Evolutionary conservation across 2,329 filamentous ascomycete genomes (phyloP).

Genomic region (Aspergillus sp.): DNA sequence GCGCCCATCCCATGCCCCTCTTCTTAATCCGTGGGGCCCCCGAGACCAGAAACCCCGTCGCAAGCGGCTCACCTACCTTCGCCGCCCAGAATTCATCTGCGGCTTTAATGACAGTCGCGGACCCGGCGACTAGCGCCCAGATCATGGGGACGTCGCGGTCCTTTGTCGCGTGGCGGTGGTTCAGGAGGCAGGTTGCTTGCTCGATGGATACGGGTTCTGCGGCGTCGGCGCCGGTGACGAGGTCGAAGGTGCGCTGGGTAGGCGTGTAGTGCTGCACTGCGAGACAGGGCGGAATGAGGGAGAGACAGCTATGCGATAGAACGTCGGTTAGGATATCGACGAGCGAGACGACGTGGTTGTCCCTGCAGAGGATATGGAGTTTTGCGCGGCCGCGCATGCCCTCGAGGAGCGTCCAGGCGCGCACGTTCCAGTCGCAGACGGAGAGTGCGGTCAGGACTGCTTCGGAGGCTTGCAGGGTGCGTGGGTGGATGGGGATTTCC

Average conservation of each 20-base stretch:
- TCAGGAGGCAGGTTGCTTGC: conserved; percentile 20
- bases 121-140: conserved; percentile 20
- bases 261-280: conserved; percentile 10
- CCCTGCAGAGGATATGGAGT: conserved; percentile 16
- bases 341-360: conserved; percentile 10
- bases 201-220: not conserved
- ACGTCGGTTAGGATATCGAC: not conserved
- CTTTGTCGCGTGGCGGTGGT: conserved; percentile 22
- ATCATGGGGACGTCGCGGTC: conserved; percentile 21
- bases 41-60: conserved; percentile 9
- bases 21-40: not conserved
- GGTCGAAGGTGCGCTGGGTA: not conserved
- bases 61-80: not conserved
- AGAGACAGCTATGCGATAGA: not conserved
- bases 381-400: conserved; percentile 13
- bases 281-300: conserved; percentile 6
- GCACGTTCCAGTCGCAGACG: conserved; percentile 27
- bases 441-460: conserved; percentile 19
- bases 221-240: not conserved
- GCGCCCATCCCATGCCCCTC: conserved; percentile 11
- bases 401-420: conserved; percentile 29
- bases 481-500: conserved; percentile 22
- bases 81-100: conserved; percentile 11
- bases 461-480: not conserved
- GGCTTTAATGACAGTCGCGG: not conserved